Conservation (phyloP, 768 basidiomycete genomes). For the Paxillus involutus region DNA sequence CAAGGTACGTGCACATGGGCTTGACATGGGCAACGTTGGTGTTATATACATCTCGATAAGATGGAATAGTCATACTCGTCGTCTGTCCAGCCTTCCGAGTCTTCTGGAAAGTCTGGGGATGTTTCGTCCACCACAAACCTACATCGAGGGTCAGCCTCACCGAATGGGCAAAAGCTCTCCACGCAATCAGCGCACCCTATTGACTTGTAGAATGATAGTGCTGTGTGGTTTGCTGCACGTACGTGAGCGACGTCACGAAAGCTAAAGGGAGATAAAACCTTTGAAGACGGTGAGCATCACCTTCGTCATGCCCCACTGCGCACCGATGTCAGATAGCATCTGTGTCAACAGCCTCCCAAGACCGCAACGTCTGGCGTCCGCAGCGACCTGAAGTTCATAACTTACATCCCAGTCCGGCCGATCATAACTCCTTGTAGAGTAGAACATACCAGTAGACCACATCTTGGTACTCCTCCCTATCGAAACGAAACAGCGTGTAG, state of each 20-base stretch:
- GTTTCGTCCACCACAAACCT: constrained; percentile 57
- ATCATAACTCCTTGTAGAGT: background rate
- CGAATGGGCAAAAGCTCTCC: background rate
- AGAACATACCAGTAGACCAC: constrained; percentile 67
- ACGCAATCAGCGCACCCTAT: constrained; percentile 44
- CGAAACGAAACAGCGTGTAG: constrained; percentile 71
- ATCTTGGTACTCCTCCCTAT: constrained; percentile 57
- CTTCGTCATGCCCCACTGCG: constrained; percentile 59
- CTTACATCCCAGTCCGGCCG: constrained; percentile 34
- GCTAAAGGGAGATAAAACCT: constrained; percentile 39
- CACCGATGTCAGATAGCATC: constrained; percentile 49
- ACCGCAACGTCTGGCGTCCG: constrained; percentile 46
- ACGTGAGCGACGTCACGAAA: constrained; percentile 6
- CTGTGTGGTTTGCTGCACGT: constrained; percentile 43
- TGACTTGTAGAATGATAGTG: constrained; percentile 51
- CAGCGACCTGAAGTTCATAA: constrained; percentile 73
- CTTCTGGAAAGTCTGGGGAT: constrained; percentile 45
- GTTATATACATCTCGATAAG: constrained; percentile 29
- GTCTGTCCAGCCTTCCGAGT: constrained; percentile 27
- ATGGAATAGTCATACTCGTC: constrained; percentile 40
- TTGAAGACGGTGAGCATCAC: constrained; percentile 76
- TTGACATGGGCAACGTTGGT: constrained; percentile 36
- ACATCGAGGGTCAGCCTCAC: constrained; percentile 7
- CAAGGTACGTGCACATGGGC: too few species aligned
- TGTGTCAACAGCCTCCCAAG: constrained; percentile 58